Evolutionary conservation across 257 asterid genomes (phyloP).

Genomic region (Capsicum pubescens): DNA sequence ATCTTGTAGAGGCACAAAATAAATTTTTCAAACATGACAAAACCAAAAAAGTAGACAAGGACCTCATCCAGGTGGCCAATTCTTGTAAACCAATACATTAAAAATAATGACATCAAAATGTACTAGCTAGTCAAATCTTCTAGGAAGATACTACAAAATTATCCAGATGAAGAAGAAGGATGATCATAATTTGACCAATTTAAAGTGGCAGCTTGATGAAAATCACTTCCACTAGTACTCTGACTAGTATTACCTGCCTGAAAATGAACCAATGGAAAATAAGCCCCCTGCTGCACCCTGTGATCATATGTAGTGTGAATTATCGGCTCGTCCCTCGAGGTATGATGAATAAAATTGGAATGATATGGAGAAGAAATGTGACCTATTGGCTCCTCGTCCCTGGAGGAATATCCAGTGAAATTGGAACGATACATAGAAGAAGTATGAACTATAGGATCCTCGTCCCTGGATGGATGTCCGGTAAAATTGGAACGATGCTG

Average conservation of each 20-base stretch:
- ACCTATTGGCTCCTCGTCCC: neutral
- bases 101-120: neutral
- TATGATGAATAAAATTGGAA: neutral
- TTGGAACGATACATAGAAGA: neutral
- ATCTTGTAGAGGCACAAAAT: no score
- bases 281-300: neutral
- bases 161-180: slow-evolving; percentile 42
- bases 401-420: neutral
- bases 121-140: slow-evolving; percentile 23
- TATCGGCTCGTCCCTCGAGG: neutral
- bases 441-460: neutral
- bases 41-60: neutral
- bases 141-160: neutral
- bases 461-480: neutral
- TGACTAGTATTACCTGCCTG: neutral
- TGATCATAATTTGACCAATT: slow-evolving; percentile 28
- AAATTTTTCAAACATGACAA: neutral
- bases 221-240: neutral
- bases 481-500: neutral
- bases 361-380: neutral
- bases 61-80: neutral
- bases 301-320: neutral
- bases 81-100: neutral
- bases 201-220: neutral
- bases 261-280: neutral